A percentile compares a stretch with the other conserved stretches of the same genome.
Conservation (phyloP, 2,329 filamentous ascomycete species). For the Aspergillus fischeri region DNA sequence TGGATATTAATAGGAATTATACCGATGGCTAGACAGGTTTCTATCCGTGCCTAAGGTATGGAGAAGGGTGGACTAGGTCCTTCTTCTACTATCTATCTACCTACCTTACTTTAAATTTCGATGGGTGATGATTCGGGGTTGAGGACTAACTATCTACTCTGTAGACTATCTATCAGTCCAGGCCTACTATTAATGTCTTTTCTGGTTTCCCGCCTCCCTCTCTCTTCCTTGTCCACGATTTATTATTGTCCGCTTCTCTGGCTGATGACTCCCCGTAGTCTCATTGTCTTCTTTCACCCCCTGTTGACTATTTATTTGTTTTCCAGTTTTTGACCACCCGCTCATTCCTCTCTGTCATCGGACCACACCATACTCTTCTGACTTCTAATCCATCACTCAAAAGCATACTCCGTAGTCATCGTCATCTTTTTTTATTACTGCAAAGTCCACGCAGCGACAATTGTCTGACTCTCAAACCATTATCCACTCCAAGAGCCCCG, state of each 20-base stretch:
- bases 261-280: not conserved
- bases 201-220: not conserved
- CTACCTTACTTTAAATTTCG: not conserved
- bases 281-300: not conserved
- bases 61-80: not conserved
- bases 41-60: not conserved
- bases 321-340: not conserved
- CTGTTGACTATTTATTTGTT: not conserved
- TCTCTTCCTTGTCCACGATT: not conserved
- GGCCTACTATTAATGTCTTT: not conserved
- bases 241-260: not conserved
- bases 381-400: not conserved
- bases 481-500: not conserved
- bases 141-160: not conserved
- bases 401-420: slow-evolving; percentile 1
- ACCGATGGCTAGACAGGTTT: no score
- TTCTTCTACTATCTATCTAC: not conserved
- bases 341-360: slow-evolving; percentile 2
- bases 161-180: not conserved
- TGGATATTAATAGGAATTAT: not conserved
- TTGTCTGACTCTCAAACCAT: not conserved
- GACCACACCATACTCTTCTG: not conserved
- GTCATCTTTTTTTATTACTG: slow-evolving; percentile 7
- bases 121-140: not conserved
- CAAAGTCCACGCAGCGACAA: not conserved